Evolutionary conservation across 2,329 filamentous ascomycete genomes (phyloP).

Genomic region (Penicillium expansum): DNA sequence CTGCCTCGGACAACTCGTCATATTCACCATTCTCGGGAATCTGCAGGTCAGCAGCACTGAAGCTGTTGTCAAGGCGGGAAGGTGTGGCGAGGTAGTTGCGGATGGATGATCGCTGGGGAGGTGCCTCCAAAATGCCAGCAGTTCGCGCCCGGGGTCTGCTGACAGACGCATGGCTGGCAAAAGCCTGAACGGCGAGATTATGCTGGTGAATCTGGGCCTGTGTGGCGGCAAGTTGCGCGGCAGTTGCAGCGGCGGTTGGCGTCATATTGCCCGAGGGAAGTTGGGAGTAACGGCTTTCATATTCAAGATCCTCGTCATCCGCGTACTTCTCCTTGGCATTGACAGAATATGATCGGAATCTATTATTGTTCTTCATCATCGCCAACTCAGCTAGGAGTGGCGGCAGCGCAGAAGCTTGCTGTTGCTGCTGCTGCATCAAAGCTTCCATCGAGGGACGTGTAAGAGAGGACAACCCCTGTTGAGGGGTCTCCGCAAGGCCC

Average conservation of each 20-base stretch:
- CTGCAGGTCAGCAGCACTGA: conserved; percentile 72
- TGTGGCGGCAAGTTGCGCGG: conserved; percentile 59
- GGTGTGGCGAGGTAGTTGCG: conserved; percentile 75
- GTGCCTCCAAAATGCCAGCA: conserved; percentile 83
- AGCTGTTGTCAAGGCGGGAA: conserved; percentile 70
- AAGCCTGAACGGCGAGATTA: conserved; percentile 89
- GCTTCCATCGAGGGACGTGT: conserved; percentile 59
- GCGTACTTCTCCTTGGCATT: conserved; percentile 98
- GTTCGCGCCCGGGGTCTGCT: conserved; percentile 86
- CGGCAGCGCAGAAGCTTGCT: conserved; percentile 45
- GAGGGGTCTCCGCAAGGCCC: conserved; percentile 88
- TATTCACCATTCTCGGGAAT: conserved; percentile 74
- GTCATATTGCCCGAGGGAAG: conserved; percentile 60
- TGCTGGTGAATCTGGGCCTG: conserved; percentile 77
- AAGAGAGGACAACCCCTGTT: conserved; percentile 71
- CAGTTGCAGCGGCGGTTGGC: conserved; percentile 55
- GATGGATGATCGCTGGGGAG: conserved; percentile 61
- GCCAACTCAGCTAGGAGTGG: conserved; percentile 73
- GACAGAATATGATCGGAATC: conserved; percentile 95
- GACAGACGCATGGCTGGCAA: conserved; percentile 76
- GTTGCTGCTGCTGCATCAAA: conserved; percentile 49
- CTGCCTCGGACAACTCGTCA: conserved; percentile 75
- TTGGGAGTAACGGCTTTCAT: conserved; percentile 57
- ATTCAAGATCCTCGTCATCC: conserved; percentile 79
- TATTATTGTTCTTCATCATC: conserved; percentile 74